Evolutionary conservation across 305 asterid genomes (phyloP).

Genomic region (Euphrasia arctica): DNA sequence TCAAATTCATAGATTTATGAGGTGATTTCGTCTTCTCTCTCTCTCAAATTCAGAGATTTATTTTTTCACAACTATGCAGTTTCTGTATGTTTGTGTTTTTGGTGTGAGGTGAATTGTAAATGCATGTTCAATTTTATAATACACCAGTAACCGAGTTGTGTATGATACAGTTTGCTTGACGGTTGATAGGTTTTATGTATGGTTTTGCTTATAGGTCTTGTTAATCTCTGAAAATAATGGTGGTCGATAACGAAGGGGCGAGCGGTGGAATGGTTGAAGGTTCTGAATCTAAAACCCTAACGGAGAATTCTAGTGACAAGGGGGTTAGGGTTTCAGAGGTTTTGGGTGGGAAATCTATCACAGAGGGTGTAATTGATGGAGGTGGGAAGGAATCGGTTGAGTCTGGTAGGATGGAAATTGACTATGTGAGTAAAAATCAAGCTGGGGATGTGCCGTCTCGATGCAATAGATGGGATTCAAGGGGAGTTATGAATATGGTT

Average conservation of each 20-base stretch:
- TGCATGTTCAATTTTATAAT: constrained; percentile 25
- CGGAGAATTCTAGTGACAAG: constrained; percentile 28
- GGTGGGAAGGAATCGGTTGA: constrained; percentile 19
- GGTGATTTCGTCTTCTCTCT: constrained; percentile 27
- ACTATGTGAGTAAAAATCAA: constrained; percentile 16
- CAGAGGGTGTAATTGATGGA: constrained; percentile 19
- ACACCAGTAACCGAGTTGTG: constrained; percentile 2
- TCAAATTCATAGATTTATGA: constrained; percentile 16
- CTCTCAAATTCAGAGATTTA: constrained; percentile 12
- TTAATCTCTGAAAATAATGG: constrained; percentile 30
- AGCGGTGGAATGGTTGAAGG: constrained; percentile 30
- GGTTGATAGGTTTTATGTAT: constrained; percentile 20
- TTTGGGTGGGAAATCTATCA: constrained; percentile 16
- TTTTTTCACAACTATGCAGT: constrained; percentile 1
- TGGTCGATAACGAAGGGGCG: constrained; percentile 23
- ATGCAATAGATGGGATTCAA: constrained; percentile 28
- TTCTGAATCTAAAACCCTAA: constrained; percentile 33
- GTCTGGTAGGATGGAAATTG: constrained; percentile 13
- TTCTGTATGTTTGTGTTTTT: background rate
- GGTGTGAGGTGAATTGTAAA: background rate
- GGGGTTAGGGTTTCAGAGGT: constrained; percentile 43
- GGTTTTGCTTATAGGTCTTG: constrained; percentile 41
- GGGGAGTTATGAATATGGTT: constrained; percentile 44
- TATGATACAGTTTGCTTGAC: background rate
- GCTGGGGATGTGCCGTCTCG: constrained; percentile 22